Evolutionary conservation across 768 basidiomycete species (phyloP).

Genomic region (Mycena leptocephala): DNA sequence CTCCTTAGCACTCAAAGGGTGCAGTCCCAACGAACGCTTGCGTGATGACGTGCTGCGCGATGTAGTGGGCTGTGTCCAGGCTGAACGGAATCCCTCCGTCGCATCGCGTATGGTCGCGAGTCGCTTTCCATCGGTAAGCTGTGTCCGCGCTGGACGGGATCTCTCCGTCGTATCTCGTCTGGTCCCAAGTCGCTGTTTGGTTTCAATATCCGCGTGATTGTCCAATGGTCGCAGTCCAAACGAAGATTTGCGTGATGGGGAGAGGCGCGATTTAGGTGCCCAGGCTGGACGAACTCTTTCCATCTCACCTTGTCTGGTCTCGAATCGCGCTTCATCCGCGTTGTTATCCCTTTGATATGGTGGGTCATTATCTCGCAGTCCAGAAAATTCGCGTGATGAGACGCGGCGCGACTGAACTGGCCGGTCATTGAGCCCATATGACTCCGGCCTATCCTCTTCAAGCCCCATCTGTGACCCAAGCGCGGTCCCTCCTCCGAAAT

Average conservation of each 20-base stretch:
- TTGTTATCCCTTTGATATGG: too few relatives aligned
- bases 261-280: not conserved
- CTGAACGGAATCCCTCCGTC: not conserved
- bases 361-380: too few relatives aligned
- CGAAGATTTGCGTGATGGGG: not conserved
- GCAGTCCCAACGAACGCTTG: not conserved
- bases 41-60: not conserved
- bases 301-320: too few relatives aligned
- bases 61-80: not conserved
- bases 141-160: too few relatives aligned
- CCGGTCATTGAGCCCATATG: conserved; percentile 1
- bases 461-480: conserved; percentile 25
- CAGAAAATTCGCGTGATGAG: too few relatives aligned
- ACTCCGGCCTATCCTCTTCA: conserved; percentile 14
- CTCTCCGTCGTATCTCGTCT: too few relatives aligned
- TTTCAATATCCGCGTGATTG: too few relatives aligned
- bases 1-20: not conserved
- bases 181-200: not conserved
- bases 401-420: too few relatives aligned
- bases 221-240: conserved; percentile 1
- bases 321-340: too few relatives aligned
- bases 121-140: too few relatives aligned
- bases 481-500: conserved; percentile 8
- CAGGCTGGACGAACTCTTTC: not conserved
- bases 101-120: too few relatives aligned